These are phyloP conservation scores for Lodderomyces jiufengensis DNA, from an alignment of 1,139 yeast species.

Conservation along the genomic window DNA sequence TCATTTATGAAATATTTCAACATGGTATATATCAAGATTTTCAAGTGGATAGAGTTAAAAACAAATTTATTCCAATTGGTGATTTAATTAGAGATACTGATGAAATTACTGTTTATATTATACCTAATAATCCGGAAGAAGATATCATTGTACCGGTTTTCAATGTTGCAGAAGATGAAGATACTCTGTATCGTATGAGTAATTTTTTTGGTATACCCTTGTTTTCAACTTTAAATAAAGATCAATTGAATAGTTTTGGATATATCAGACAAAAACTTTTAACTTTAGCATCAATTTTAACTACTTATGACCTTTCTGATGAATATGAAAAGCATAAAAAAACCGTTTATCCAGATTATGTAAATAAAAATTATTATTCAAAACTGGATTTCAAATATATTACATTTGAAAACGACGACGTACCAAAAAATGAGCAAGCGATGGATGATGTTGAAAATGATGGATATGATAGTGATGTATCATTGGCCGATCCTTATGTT, in stretches of 20 bases:
- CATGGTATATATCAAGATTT: constrained; percentile 67
- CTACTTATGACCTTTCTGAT: constrained; percentile 22
- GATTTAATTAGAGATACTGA: constrained; percentile 67
- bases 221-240: constrained; percentile 55
- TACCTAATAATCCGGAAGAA: constrained; percentile 40
- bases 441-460: constrained; percentile 16
- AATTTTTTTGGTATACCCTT: constrained; percentile 70
- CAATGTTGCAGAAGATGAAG: constrained; percentile 47
- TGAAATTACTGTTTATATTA: constrained; percentile 65
- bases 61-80: constrained; percentile 62
- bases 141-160: constrained; percentile 69
- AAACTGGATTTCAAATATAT: constrained; percentile 29
- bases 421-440: constrained; percentile 2
- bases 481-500: constrained; percentile 50
- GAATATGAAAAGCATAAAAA: constrained; percentile 21
- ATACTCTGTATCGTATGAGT: constrained; percentile 32
- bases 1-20: constrained; percentile 70
- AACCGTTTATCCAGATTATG: constrained; percentile 8
- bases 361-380: constrained; percentile 21
- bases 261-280: constrained; percentile 55
- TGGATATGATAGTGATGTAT: constrained; percentile 46
- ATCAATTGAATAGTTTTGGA: constrained; percentile 48
- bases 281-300: constrained; percentile 24
- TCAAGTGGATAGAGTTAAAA: constrained; percentile 56
- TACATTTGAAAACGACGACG: too few species aligned